phyloP scores from a whole-genome alignment of 805 yeast species.

The Nakazawaea wyomingensis region DNA sequence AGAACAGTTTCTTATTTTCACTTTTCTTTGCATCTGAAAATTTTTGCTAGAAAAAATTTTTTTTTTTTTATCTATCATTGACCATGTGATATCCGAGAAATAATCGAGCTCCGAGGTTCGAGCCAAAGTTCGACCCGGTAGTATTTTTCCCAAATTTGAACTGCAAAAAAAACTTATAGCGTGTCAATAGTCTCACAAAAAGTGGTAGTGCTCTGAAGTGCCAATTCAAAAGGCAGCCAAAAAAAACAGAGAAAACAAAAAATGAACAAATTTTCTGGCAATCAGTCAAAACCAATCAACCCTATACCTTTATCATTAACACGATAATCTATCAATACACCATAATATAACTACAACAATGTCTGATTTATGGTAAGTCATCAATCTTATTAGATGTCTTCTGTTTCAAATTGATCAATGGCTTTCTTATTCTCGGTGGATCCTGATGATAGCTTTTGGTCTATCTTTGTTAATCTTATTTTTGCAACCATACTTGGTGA shows the following conservation, averaged over 20 bases:
- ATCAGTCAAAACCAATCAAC: neutral
- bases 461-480: too few relatives aligned
- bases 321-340: neutral
- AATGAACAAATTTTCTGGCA: neutral
- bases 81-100: neutral
- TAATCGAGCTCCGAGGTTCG: neutral
- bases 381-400: neutral
- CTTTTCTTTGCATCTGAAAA: neutral
- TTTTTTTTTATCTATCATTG: neutral
- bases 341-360: constrained; percentile 1
- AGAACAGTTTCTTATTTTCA: neutral
- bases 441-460: too few relatives aligned
- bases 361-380: constrained; percentile 18
- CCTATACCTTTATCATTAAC: neutral
- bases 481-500: too few relatives aligned
- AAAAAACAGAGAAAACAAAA: neutral
- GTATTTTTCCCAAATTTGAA: neutral
- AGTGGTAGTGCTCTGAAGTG: neutral
- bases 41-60: neutral
- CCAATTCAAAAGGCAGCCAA: neutral
- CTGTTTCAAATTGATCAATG: neutral
- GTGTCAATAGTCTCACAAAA: too few relatives aligned
- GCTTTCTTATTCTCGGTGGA: too few relatives aligned
- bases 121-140: too few relatives aligned
- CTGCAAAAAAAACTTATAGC: neutral